These are phyloP conservation scores for Danielia reshetovae DNA, from an alignment of 805 yeast genomes.

Conservation along the genomic window DNA sequence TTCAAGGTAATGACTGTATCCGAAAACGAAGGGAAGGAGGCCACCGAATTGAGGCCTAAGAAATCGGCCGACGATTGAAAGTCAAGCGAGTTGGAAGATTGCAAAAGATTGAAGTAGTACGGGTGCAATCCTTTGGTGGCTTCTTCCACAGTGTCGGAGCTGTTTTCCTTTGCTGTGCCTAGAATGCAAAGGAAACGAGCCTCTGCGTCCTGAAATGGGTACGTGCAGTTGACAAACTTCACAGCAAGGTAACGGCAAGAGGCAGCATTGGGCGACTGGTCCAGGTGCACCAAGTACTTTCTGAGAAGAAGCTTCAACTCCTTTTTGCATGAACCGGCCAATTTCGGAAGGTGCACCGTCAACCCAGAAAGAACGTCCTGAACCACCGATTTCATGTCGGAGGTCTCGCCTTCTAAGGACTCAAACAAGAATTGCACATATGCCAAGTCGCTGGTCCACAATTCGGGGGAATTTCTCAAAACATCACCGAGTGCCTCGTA, in stretches of 20 bases:
- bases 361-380: slow-evolving; percentile 68
- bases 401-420: slow-evolving; percentile 59
- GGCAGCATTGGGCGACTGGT: slow-evolving; percentile 18
- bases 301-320: slow-evolving; percentile 39
- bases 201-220: slow-evolving; percentile 62
- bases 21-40: slow-evolving; percentile 54
- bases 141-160: slow-evolving; percentile 76
- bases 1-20: slow-evolving; percentile 28
- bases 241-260: slow-evolving; percentile 57
- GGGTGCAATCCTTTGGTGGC: slow-evolving; percentile 80
- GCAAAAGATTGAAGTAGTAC: slow-evolving; percentile 61
- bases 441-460: slow-evolving; percentile 42
- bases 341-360: slow-evolving; percentile 42
- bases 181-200: slow-evolving; percentile 65
- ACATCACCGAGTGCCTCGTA: slow-evolving; percentile 79
- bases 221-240: slow-evolving; percentile 59
- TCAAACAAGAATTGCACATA: slow-evolving; percentile 66
- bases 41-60: slow-evolving; percentile 36
- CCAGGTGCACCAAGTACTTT: slow-evolving; percentile 23
- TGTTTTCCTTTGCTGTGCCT: slow-evolving; percentile 55
- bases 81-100: slow-evolving; percentile 42
- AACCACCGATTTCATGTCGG: slow-evolving; percentile 61
- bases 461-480: slow-evolving; percentile 41
- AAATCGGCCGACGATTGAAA: slow-evolving; percentile 42
- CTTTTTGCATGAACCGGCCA: slow-evolving; percentile 36